Evolutionary conservation across 2,329 filamentous ascomycete genomes (phyloP), one percentile per base, ranked within the genome.

Genomic region (Raffaelea deltoideospora): DNA sequence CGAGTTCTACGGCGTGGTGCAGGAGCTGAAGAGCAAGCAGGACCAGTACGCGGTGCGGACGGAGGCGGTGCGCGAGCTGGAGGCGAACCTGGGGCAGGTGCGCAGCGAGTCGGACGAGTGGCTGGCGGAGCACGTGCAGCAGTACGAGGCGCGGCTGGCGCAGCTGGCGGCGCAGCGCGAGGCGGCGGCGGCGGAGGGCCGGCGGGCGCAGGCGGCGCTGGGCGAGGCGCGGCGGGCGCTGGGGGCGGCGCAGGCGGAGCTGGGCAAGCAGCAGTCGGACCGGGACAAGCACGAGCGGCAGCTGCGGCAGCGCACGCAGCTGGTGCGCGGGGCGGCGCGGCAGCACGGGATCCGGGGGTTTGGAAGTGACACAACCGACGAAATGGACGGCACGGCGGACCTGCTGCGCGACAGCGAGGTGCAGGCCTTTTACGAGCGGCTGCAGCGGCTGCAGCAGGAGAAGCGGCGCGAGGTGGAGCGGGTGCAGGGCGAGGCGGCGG

Each of bases 281-380:
- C 86, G 88, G 58, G 79, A 83, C 43, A 83, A 80, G 48, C 84
- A 90, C 51, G 84, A 95, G 51, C 73, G 79, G 4, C 82, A 95
- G 45, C 53, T 94, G 4, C 64, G 73, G 46, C 64, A 71, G 31
- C 79, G 88, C 28, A 68, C 79, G 48, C 66, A 70, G 10, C 69
- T 93, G 54, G 75, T 95, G 38, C 84, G 77, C 44, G 77, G 87
- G 39, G 76, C 83, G 27, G 85, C 88, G 14, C 67, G 73, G 32
- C 67, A 66, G 20, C 82, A 94, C 54, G 76, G 73, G 40, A 82
- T 98, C 43, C 78, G 84, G 24, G 87, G 87, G 0, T 94, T 17
- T 18, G n/a, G n/a, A n/a, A n/a, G n/a, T n/a, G n/a, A n/a, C n/a
- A n/a, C n/a, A n/a, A n/a, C n/a, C n/a, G n/a, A n/a, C n/a, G n/a